A percentile compares a stretch with the other conserved stretches of the same genome.
phyloP scores from a whole-genome alignment of 2,329 filamentous ascomycete genomes.

The Aspergillus luchuensis region DNA sequence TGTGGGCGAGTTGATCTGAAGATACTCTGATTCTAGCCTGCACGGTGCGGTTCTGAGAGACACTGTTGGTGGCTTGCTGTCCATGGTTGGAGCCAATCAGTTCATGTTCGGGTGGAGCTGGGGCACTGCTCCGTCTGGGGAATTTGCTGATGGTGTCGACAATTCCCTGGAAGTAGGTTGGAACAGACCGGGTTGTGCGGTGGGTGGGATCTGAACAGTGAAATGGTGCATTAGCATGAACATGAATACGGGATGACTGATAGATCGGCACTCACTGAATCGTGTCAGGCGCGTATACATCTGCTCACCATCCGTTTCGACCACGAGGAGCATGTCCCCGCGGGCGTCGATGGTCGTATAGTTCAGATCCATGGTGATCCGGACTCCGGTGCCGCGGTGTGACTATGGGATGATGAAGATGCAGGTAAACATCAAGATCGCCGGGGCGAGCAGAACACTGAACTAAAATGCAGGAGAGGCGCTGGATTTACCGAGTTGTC shows the following conservation, averaged over 20 bases:
- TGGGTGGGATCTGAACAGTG: no score
- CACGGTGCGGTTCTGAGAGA: not conserved
- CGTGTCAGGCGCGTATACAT: not conserved
- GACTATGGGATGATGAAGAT: not conserved
- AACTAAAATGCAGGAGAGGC: no score
- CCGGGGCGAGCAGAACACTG: not conserved
- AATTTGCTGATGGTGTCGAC: no score
- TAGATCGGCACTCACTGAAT: not conserved
- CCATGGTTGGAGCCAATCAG: not conserved
- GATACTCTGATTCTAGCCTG: constrained; percentile 9
- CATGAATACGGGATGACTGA: no score
- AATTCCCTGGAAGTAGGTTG: not conserved
- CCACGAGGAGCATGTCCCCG: constrained; percentile 7
- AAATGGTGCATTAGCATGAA: no score
- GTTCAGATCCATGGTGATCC: not conserved
- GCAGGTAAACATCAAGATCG: not conserved
- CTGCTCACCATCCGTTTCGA: not conserved
- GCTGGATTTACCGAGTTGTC: no score
- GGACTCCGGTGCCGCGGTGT: not conserved
- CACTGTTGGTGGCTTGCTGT: not conserved
- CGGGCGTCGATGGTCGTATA: constrained; percentile 8
- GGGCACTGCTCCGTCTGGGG: no score
- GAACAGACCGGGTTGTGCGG: no score
- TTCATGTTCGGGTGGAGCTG: not conserved
- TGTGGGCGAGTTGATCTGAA: constrained; percentile 11